phyloP scores from a whole-genome alignment of 1,139 yeast species.

The Kazachstania sp. region DNA sequence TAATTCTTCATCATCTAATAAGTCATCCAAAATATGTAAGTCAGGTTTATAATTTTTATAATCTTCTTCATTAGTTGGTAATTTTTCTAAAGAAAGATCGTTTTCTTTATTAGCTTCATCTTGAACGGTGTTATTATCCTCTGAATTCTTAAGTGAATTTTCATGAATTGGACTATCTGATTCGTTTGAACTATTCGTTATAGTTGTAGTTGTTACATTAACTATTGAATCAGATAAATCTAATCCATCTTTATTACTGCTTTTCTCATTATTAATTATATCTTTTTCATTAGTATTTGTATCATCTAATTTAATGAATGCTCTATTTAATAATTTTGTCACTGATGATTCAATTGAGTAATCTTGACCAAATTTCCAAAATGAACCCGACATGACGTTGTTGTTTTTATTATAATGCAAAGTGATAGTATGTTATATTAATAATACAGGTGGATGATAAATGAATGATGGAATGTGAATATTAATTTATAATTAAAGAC shows the following conservation, averaged over 20 bases:
- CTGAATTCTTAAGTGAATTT: not conserved
- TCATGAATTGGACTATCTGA: not conserved
- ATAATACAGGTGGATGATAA: not conserved
- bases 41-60: constrained; percentile 30
- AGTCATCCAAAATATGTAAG: constrained; percentile 44
- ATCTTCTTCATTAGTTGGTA: constrained; percentile 25
- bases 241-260: not conserved
- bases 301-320: constrained; percentile 25
- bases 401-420: not conserved
- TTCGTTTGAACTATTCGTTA: not conserved
- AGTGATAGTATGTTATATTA: too few species aligned
- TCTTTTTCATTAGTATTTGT: not conserved
- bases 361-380: constrained; percentile 84
- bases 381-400: constrained; percentile 44
- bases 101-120: constrained; percentile 7
- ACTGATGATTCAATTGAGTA: constrained; percentile 67
- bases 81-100: constrained; percentile 17
- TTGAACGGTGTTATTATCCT: not conserved
- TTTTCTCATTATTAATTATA: not conserved
- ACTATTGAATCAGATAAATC: not conserved
- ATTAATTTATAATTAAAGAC: not conserved
- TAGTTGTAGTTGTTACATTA: not conserved
- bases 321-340: constrained; percentile 48
- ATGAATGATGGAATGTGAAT: not conserved
- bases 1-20: constrained; percentile 78